These are phyloP conservation scores for Venturiaceae sp. DNA, from an alignment of 2,329 filamentous ascomycete genomes.

Conservation along the genomic window DNA sequence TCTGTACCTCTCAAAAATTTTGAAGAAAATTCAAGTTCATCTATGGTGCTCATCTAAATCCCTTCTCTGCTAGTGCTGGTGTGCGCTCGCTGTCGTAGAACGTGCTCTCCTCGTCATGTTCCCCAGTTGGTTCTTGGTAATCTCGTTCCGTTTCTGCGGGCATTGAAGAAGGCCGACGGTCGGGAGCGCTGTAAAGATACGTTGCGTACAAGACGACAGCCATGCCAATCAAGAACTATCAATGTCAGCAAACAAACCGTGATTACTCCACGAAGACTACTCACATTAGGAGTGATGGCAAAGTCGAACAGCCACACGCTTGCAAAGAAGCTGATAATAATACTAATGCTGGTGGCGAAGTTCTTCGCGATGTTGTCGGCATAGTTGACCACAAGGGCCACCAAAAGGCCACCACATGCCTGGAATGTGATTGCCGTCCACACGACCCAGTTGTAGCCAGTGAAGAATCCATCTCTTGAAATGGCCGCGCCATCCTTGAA, in stretches of 20 bases:
- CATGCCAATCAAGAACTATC: slow-evolving; percentile 74
- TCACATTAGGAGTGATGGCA: slow-evolving; percentile 59
- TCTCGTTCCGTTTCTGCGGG: slow-evolving; percentile 42
- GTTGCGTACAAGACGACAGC: slow-evolving; percentile 69
- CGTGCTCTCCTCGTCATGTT: slow-evolving; percentile 18
- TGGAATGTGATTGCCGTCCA: slow-evolving; percentile 80
- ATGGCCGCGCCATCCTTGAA: slow-evolving; percentile 83
- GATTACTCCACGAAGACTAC: slow-evolving; percentile 22
- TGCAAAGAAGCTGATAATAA: slow-evolving; percentile 75
- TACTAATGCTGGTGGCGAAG: slow-evolving; percentile 86
- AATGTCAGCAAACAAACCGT: slow-evolving; percentile 6
- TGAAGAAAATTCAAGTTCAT: not conserved
- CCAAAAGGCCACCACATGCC: slow-evolving; percentile 73
- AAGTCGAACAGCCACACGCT: slow-evolving; percentile 84
- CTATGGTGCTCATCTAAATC: not conserved
- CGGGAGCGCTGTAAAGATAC: slow-evolving; percentile 69
- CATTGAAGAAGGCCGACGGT: slow-evolving; percentile 56
- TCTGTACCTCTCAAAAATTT: not conserved
- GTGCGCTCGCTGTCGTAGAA: slow-evolving; percentile 4
- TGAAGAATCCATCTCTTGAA: slow-evolving; percentile 78
- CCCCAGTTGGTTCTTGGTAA: slow-evolving; percentile 66
- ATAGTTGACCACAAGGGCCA: slow-evolving; percentile 71
- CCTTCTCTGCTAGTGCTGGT: not conserved
- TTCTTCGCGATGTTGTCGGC: slow-evolving; percentile 89
- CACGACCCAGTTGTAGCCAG: slow-evolving; percentile 86